Evolutionary conservation across 2,329 filamentous ascomycete species (phyloP).

Genomic region (Fusarium sp.): DNA sequence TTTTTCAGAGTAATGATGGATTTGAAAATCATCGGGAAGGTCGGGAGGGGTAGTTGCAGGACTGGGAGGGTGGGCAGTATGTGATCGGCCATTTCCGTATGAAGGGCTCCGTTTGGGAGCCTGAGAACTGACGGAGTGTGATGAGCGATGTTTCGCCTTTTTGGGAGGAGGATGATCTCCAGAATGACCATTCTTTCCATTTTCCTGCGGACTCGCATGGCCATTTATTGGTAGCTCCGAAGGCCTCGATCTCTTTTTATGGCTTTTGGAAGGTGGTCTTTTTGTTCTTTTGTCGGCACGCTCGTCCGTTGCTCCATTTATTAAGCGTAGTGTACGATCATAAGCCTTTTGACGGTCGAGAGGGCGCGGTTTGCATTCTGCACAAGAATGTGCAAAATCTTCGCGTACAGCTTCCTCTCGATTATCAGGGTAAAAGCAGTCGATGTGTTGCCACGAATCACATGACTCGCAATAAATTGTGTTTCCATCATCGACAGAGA

Average conservation of each 20-base stretch:
- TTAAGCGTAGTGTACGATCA: constrained; percentile 72
- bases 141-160: constrained; percentile 84
- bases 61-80: constrained; percentile 71
- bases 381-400: constrained; percentile 83
- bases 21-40: constrained; percentile 66
- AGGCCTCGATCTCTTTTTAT: constrained; percentile 89
- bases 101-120: constrained; percentile 70
- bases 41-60: constrained; percentile 79
- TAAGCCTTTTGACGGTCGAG: constrained; percentile 79
- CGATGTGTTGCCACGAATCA: constrained; percentile 98
- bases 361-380: constrained; percentile 81
- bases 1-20: constrained; percentile 77
- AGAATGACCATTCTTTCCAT: constrained; percentile 55
- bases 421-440: constrained; percentile 87
- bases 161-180: constrained; percentile 70
- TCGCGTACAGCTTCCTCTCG: constrained; percentile 75
- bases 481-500: constrained; percentile 93
- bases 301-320: constrained; percentile 55
- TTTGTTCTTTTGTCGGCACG: constrained; percentile 74
- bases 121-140: constrained; percentile 77
- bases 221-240: constrained; percentile 73
- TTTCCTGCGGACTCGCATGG: constrained; percentile 66
- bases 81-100: constrained; percentile 67
- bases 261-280: constrained; percentile 78
- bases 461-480: constrained; percentile 96